phyloP scores from a whole-genome alignment of 148 eudicot species.

The Amaranthus palmeri region DNA sequence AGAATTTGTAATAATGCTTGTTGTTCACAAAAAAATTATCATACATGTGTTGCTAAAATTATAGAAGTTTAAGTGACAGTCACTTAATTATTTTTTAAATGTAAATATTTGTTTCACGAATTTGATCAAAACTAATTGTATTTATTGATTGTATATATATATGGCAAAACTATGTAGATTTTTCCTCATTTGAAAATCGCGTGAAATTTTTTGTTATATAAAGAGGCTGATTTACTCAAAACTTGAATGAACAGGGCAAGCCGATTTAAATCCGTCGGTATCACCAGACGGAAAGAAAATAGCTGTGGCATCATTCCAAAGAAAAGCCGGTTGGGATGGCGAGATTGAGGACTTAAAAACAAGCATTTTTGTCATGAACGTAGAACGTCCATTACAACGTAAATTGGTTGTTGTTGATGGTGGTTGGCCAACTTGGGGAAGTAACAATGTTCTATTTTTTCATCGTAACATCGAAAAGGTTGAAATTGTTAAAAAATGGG shows the following conservation, averaged over 20 bases:
- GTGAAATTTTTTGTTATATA: no score
- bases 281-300: constrained; percentile 14
- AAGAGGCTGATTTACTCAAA: not conserved
- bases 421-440: constrained; percentile 21
- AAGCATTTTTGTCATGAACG: constrained; percentile 3
- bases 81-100: no score
- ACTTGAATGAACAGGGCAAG: not conserved
- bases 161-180: no score
- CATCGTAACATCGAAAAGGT: not conserved
- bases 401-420: not conserved
- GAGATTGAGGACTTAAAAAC: constrained; percentile 15
- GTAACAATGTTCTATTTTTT: constrained; percentile 12
- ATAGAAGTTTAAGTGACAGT: no score
- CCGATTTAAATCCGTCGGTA: constrained; percentile 13
- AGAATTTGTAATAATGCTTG: no score
- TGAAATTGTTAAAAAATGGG: not conserved
- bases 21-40: no score
- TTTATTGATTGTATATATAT: no score
- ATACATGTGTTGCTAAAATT: no score
- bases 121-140: no score
- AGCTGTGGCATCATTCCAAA: constrained; percentile 13
- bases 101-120: no score
- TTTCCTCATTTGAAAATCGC: no score
- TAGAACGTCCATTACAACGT: not conserved
- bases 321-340: constrained; percentile 12